Evolutionary conservation across 768 basidiomycete genomes (phyloP), one percentile per base, ranked within the genome.

Genomic region (Macrocybe gigantea): DNA sequence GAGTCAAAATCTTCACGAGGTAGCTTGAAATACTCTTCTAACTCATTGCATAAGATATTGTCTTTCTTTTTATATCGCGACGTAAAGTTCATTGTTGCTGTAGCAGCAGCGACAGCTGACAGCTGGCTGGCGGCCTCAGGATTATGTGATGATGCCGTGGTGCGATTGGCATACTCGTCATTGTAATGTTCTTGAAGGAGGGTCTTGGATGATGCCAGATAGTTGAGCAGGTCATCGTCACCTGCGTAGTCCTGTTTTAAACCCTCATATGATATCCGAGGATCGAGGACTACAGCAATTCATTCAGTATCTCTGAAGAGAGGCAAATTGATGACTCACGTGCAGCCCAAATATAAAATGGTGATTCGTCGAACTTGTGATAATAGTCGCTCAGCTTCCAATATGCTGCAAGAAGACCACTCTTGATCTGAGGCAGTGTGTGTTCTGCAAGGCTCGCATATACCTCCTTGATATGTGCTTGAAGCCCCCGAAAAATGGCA

Each of bases 311-410:
- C 36, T 14, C 11, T 38, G 9, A 44, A 38, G 11, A 12, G 46
- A 40, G 22, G 22, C 33, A 44, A 36, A 34, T 14, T 40, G 31
- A 35, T 45, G 30, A 56, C 60, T 45, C 47, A 64, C 62, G 39
- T 5, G 58, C 46, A 12, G 64, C 56, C 62, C 65, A 69, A 1
- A 53, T 55, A 48, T 68, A 68, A 30, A 54, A 67, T 8, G 57
- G 64, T 1, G 66, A 67, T 38, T 62, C 41, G 34, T 65, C 60
- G 41, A 53, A 61, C 38, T 57, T 53, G 43, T 50, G 56, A 30
- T 61, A 67, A 44, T 67, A 69, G 15, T 64, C 60, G 35, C 60
- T 62, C 1, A 69, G 59, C 45, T 69, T 69, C 2, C 14, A 7
- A 38, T 69, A 62, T 1, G 67, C 62, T 10, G 38, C 51, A n/a